Conservation (phyloP, 2,329 filamentous ascomycete species). For the Simplicillium aogashimaense region DNA sequence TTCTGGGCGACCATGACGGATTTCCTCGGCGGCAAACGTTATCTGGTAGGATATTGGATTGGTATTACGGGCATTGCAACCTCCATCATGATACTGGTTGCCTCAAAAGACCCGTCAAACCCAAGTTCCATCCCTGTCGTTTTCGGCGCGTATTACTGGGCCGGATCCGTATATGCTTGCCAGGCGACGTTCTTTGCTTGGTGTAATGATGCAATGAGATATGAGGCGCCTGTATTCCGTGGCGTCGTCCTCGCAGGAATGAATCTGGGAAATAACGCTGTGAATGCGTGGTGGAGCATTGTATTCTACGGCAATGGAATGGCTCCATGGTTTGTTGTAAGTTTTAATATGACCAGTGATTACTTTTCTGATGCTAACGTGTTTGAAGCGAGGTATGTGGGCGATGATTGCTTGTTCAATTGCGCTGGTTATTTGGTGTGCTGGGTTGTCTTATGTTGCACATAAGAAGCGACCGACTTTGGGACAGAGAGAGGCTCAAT, state of each 20-base stretch:
- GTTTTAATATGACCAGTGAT: constrained; percentile 15
- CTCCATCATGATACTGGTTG: constrained; percentile 49
- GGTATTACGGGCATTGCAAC: constrained; percentile 54
- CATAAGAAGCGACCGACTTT: constrained; percentile 5
- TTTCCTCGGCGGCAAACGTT: constrained; percentile 51
- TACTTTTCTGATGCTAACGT: constrained; percentile 3
- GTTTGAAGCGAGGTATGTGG: constrained; percentile 53
- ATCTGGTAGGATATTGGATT: constrained; percentile 58
- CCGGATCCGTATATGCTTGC: constrained; percentile 60
- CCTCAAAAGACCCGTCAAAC: constrained; percentile 28
- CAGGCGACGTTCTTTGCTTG: constrained; percentile 69
- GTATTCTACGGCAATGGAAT: constrained; percentile 59
- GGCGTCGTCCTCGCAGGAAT: constrained; percentile 62
- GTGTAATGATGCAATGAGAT: constrained; percentile 61
- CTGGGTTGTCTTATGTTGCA: constrained; percentile 33
- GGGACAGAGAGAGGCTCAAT: no score
- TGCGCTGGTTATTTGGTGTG: constrained; percentile 50
- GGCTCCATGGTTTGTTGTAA: constrained; percentile 55
- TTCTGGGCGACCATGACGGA: constrained; percentile 64
- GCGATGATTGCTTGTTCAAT: constrained; percentile 59
- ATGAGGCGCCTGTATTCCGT: constrained; percentile 52
- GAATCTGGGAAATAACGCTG: constrained; percentile 57
- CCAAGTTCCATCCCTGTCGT: constrained; percentile 36
- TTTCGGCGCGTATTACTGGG: constrained; percentile 61
- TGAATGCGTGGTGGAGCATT: constrained; percentile 67